Conservation (phyloP, 2,329 filamentous ascomycete species). For the Ramularia endophylla region DNA sequence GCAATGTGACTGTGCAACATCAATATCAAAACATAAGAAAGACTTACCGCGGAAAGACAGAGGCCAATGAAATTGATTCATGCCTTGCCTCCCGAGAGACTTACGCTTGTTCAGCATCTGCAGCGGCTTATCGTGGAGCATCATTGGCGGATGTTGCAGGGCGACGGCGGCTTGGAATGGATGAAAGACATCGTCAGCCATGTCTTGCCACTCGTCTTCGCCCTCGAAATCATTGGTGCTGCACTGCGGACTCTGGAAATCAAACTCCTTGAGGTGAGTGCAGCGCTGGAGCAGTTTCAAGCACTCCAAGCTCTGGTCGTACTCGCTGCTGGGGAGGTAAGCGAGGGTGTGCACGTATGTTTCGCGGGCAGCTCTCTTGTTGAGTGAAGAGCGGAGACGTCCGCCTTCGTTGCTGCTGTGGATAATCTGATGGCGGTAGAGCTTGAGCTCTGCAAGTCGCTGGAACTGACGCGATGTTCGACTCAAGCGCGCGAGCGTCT, state of each 20-base stretch:
- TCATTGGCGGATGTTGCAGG: not conserved
- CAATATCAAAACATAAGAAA: no score
- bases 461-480: conserved; percentile 15
- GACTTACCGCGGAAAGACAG: not conserved
- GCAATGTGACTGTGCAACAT: conserved; percentile 15
- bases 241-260: conserved; percentile 19
- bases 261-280: conserved; percentile 13
- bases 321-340: no score
- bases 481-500: conserved; percentile 11
- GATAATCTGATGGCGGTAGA: conserved; percentile 16
- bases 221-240: conserved; percentile 18
- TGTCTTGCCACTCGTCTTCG: conserved; percentile 11
- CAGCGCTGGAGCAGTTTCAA: conserved; percentile 6
- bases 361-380: conserved; percentile 7
- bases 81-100: no score
- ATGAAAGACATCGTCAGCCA: conserved; percentile 10
- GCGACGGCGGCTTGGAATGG: conserved; percentile 13
- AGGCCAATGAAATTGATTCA: no score
- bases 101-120: conserved; percentile 16
- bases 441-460: conserved; percentile 14
- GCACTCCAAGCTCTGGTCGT: conserved; percentile 9
- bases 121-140: conserved; percentile 6
- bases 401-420: conserved; percentile 6
- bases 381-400: conserved; percentile 3
- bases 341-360: conserved; percentile 12